A percentile compares a stretch with the other conserved stretches of the same genome.
Conservation (phyloP, 2,329 filamentous ascomycete genomes). For the Apiospora saccharicola region DNA sequence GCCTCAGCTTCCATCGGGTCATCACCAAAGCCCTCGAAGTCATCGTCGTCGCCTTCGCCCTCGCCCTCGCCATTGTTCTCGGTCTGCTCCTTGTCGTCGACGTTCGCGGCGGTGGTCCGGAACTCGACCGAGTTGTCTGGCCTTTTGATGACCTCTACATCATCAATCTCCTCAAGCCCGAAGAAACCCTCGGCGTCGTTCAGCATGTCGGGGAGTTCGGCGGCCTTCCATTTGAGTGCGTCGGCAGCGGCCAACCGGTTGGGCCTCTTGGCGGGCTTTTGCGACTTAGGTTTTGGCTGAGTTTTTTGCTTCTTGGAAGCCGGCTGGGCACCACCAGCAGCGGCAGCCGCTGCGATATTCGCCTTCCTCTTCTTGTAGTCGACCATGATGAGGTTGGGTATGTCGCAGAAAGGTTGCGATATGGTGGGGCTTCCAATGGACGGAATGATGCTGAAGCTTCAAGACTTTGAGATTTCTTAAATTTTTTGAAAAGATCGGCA, state of each 20-base stretch:
- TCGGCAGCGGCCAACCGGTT: constrained; percentile 32
- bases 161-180: constrained; percentile 89
- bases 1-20: constrained; percentile 41
- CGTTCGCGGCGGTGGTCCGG: constrained; percentile 45
- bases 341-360: neutral
- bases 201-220: constrained; percentile 76
- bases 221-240: constrained; percentile 62
- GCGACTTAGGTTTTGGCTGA: constrained; percentile 32
- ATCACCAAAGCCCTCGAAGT: constrained; percentile 73
- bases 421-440: neutral
- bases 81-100: constrained; percentile 31
- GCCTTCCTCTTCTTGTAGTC: constrained; percentile 29
- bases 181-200: constrained; percentile 95
- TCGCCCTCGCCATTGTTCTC: constrained; percentile 39
- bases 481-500: constrained; percentile 22
- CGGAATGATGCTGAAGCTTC: constrained; percentile 6
- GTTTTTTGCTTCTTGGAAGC: constrained; percentile 34
- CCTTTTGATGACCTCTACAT: constrained; percentile 81
- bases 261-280: constrained; percentile 39
- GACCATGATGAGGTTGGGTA: constrained; percentile 7
- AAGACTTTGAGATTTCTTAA: neutral
- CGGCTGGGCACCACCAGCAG: neutral
- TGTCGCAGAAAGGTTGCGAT: neutral
- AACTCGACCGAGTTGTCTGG: constrained; percentile 64
- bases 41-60: constrained; percentile 53